Evolutionary conservation across 768 basidiomycete species (phyloP), one percentile per base, ranked within the genome.

Genomic region (Candolleomyces efflorescens): DNA sequence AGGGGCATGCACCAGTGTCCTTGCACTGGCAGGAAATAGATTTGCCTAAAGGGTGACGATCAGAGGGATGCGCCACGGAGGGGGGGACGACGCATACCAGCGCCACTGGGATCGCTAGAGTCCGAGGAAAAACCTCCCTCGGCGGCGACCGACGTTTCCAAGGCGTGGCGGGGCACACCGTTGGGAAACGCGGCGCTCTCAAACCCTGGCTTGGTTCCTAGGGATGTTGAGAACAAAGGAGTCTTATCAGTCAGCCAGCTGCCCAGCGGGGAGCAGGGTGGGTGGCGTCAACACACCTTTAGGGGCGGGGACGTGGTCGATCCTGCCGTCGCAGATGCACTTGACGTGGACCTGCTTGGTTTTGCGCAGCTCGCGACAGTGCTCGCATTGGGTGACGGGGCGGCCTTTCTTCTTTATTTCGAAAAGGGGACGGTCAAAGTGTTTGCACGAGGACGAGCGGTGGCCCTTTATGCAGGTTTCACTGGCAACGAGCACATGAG

Each of bases 381-480:
- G 86, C 64, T 86, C 83, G 73, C 94, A 97, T 71, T 96, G 94
- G 7, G 94, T 92, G 23, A 93, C 82, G 1, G 94, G 94, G 41
- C 94, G 83, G 2, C 94, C 94, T 69, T 96, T 94, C 78, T 89
- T 91, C 78, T 94, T 92, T 57, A 96, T 90, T 73, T 95, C 92
- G 69, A 87, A 94, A 53, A 96, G 79, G 38, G 92, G 88, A 43
- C 94, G 83, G 69, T 94, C 91, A 54, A 84, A 88, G 69, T 96
- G 94, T 67, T 85, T 87, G 75, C 94, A 96, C 27, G 85, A 82
- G 15, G 91, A 92, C 15, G 93, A 94, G 50, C 94, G 84, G 73
- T 96, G 93, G 17, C 93, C 94, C 74, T 94, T 94, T 73, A 94
- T 94, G 76, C 94, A 96, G 63, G 91, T 89, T 77, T 90, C 90